These are phyloP conservation scores for Aspergillus phoenicis DNA, from an alignment of 2,329 filamentous ascomycete species.

Conservation along the genomic window DNA sequence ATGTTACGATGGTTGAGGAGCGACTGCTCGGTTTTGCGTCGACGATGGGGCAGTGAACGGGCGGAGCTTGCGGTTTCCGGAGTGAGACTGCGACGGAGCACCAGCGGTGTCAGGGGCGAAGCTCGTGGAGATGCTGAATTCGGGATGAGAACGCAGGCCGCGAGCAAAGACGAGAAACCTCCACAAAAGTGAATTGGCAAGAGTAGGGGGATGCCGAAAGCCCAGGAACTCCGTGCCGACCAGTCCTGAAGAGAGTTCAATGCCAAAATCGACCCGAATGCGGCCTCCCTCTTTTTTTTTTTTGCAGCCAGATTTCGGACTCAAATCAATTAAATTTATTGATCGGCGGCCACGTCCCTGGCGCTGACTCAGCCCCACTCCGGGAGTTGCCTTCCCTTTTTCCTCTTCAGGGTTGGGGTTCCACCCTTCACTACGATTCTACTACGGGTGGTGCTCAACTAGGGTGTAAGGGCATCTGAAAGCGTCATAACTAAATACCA, in stretches of 20 bases:
- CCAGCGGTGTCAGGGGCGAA: slow-evolving; percentile 1
- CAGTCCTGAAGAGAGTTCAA: neutral
- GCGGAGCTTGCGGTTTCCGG: slow-evolving; percentile 9
- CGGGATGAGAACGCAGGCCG: neutral
- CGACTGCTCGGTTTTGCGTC: neutral
- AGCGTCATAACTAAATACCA: neutral
- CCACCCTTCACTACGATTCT: neutral
- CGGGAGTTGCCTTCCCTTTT: neutral
- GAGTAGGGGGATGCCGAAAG: neutral
- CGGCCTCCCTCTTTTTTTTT: slow-evolving; percentile 1
- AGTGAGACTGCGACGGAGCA: slow-evolving; percentile 2
- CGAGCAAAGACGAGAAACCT: neutral
- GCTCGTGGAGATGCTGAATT: neutral
- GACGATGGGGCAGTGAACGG: slow-evolving; percentile 3
- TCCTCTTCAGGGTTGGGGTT: neutral
- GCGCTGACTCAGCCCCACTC: slow-evolving; percentile 10
- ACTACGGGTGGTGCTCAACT: too few relatives aligned
- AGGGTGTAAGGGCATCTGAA: too few relatives aligned
- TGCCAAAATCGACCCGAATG: slow-evolving; percentile 6
- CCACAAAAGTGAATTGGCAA: neutral
- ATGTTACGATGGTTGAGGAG: neutral
- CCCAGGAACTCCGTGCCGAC: neutral
- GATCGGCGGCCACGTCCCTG: neutral
- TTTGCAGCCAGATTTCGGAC: neutral
- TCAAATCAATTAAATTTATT: neutral